A percentile compares a stretch with the other conserved stretches of the same genome.
phyloP scores from a whole-genome alignment of 176 grass and related monocot genomes.

The Zea mays region DNA sequence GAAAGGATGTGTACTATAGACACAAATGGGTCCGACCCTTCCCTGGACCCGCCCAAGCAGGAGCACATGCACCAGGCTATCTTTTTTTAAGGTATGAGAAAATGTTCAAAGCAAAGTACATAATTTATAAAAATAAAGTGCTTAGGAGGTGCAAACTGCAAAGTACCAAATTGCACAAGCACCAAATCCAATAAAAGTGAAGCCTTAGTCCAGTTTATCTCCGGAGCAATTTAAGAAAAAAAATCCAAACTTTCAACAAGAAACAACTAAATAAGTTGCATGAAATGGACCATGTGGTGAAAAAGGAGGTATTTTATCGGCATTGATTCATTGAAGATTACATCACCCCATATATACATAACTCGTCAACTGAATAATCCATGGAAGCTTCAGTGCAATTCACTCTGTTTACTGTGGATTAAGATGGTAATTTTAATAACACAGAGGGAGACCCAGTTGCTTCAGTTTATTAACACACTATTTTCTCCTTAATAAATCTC shows the following conservation, averaged over 20 bases:
- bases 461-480: background rate
- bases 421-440: background rate
- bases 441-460: background rate
- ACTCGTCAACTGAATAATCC: background rate
- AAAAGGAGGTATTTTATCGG: background rate
- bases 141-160: background rate
- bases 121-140: background rate
- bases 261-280: background rate
- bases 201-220: background rate
- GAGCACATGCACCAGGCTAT: too few relatives aligned
- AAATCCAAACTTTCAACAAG: background rate
- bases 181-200: background rate
- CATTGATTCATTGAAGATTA: background rate
- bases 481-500: conserved; percentile 8
- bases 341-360: background rate
- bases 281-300: background rate
- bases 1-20: too few relatives aligned
- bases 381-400: background rate
- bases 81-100: too few relatives aligned
- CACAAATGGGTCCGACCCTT: too few relatives aligned
- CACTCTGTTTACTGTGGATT: background rate
- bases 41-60: too few relatives aligned
- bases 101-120: background rate
- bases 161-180: background rate
- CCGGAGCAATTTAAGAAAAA: background rate